Evolutionary conservation across 1,139 yeast species (phyloP).

Genomic region (Starmera stellimalicola): DNA sequence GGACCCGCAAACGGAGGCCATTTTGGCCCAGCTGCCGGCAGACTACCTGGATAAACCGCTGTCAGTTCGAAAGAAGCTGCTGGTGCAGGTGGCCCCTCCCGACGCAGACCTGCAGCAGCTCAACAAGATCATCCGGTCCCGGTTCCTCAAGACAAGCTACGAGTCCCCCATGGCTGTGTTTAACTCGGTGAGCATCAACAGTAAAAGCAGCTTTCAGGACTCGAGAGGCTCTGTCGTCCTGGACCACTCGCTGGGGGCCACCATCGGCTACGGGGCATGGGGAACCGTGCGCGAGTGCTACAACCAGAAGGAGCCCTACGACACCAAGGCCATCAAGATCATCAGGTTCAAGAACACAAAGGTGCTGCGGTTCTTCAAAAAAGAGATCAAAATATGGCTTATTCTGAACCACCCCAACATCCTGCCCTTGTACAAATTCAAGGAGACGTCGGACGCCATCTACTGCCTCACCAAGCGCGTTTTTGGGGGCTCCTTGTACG

Average conservation of each 20-base stretch:
- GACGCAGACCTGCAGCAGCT: constrained; percentile 30
- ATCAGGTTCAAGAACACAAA: constrained; percentile 43
- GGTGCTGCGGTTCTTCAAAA: constrained; percentile 44
- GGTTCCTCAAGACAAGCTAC: too few species aligned
- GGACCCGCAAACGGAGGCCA: constrained; percentile 11
- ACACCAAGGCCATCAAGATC: constrained; percentile 64
- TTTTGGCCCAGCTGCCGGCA: constrained; percentile 36
- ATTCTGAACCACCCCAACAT: constrained; percentile 55
- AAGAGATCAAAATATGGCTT: constrained; percentile 73
- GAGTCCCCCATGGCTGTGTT: too few species aligned
- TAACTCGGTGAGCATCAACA: too few species aligned
- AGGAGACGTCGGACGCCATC: constrained; percentile 52
- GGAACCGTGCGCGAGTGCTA: constrained; percentile 77
- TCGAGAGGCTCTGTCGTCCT: too few species aligned
- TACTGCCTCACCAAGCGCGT: constrained; percentile 68
- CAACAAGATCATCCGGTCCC: constrained; percentile 23
- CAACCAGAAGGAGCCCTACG: constrained; percentile 24
- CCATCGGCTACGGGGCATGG: constrained; percentile 92
- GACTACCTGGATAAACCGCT: constrained; percentile 59
- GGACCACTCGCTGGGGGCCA: constrained; percentile 57
- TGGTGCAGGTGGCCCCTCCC: constrained; percentile 47
- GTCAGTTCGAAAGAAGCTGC: constrained; percentile 52
- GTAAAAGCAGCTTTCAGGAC: too few species aligned
- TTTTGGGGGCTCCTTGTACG: constrained; percentile 79
- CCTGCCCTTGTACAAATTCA: constrained; percentile 49